Evolutionary conservation across 2,329 filamentous ascomycete genomes (phyloP).

Genomic region (Scleromitrula shiraiana): DNA sequence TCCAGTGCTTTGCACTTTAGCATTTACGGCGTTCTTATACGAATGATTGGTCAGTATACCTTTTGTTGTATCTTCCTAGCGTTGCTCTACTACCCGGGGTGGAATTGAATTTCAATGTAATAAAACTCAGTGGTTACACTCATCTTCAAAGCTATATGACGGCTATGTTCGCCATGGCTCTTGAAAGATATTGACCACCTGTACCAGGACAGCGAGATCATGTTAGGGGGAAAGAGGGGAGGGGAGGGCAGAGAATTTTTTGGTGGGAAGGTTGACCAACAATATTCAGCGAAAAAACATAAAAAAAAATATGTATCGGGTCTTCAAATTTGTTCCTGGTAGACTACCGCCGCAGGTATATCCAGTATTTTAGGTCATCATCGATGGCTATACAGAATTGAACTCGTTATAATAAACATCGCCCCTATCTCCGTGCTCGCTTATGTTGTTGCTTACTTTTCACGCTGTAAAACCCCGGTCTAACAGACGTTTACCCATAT

Average conservation of each 20-base stretch:
- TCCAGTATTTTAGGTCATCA: background rate
- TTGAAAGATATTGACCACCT: background rate
- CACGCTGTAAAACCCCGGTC: too few species aligned
- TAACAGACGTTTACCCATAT: too few species aligned
- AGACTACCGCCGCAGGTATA: constrained; percentile 2
- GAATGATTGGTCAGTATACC: constrained; percentile 9
- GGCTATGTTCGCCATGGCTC: background rate
- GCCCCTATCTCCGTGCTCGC: background rate
- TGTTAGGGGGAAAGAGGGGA: background rate
- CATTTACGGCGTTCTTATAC: constrained; percentile 7
- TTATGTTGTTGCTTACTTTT: background rate
- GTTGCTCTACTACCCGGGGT: too few species aligned
- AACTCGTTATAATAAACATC: constrained; percentile 5
- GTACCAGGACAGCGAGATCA: background rate
- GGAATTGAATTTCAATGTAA: background rate
- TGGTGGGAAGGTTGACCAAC: background rate
- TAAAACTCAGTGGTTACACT: background rate
- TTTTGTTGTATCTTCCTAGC: background rate
- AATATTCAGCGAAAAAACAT: constrained; percentile 2
- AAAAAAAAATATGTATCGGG: constrained; percentile 8
- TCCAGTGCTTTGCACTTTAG: constrained; percentile 2
- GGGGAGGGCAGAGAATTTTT: too few species aligned
- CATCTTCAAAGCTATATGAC: background rate
- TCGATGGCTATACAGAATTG: constrained; percentile 4
- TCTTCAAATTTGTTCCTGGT: constrained; percentile 5